Evolutionary conservation across 2,329 filamentous ascomycete species (phyloP).

Genomic region (Nothopassalora personata): DNA sequence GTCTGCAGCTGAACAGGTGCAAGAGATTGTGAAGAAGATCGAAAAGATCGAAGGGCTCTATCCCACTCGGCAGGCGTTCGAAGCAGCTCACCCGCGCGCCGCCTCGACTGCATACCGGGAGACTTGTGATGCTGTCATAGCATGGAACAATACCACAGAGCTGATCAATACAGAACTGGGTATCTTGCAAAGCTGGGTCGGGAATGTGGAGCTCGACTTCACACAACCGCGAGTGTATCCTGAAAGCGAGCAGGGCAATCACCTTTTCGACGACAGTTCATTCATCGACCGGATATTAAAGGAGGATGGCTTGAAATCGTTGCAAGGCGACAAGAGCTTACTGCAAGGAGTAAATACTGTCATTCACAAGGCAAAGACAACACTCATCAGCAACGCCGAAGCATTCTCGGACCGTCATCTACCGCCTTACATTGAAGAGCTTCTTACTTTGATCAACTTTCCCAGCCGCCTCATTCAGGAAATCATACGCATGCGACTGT

Average conservation of each 20-base stretch:
- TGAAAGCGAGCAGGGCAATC: conserved; percentile 55
- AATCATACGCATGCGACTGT: conserved; percentile 85
- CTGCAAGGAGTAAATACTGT: conserved; percentile 76
- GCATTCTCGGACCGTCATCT: conserved; percentile 84
- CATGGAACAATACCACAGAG: conserved; percentile 95
- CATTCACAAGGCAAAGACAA: conserved; percentile 88
- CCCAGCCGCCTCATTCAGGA: conserved; percentile 93
- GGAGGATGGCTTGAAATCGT: conserved; percentile 85
- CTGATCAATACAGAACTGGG: conserved; percentile 92
- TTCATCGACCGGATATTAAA: conserved; percentile 94
- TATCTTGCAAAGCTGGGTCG: conserved; percentile 92
- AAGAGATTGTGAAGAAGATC: conserved; percentile 83
- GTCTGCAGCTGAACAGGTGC: conserved; percentile 78
- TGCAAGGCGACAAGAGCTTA: conserved; percentile 82
- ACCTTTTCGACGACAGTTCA: conserved; percentile 80
- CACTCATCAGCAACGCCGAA: conserved; percentile 78
- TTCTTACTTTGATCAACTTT: conserved; percentile 94
- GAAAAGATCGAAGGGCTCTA: conserved; percentile 83
- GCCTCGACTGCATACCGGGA: conserved; percentile 72
- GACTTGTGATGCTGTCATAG: conserved; percentile 80
- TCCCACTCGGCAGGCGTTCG: conserved; percentile 70
- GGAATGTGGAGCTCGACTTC: conserved; percentile 92
- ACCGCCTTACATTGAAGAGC: conserved; percentile 92
- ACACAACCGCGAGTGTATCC: conserved; percentile 66
- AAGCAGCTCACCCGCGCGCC: conserved; percentile 68